Evolutionary conservation across 441 rosid genomes (phyloP).

Genomic region (Brassica hybrid): DNA sequence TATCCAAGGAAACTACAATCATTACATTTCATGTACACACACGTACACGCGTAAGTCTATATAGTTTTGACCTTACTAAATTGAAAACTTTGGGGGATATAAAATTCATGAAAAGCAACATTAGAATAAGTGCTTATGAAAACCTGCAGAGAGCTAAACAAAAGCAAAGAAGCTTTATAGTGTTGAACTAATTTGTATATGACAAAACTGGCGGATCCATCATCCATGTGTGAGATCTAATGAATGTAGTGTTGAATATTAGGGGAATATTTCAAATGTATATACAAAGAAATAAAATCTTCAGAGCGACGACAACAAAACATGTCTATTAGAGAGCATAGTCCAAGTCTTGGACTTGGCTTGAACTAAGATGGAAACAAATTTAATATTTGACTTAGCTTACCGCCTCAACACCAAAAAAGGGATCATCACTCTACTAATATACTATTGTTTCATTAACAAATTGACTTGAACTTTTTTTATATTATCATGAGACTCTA

Average conservation of each 20-base stretch:
- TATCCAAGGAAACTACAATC: conserved; percentile 30
- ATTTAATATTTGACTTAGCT: conserved; percentile 38
- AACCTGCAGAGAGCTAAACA: neutral
- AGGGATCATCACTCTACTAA: conserved; percentile 1
- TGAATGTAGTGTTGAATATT: neutral
- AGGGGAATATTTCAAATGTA: neutral
- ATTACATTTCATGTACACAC: conserved; percentile 25
- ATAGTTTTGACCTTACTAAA: conserved; percentile 4
- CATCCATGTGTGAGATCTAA: neutral
- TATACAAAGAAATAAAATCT: conserved; percentile 3
- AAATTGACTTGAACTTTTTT: conserved; percentile 35
- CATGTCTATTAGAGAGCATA: conserved; percentile 10
- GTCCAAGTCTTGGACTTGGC: conserved; percentile 24
- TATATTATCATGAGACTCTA: conserved; percentile 34
- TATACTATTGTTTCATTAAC: neutral
- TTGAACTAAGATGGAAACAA: conserved; percentile 34
- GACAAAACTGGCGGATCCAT: neutral
- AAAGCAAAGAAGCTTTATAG: neutral
- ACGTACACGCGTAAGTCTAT: conserved; percentile 10
- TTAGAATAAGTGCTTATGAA: conserved; percentile 4
- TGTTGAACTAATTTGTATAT: neutral
- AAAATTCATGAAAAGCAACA: neutral
- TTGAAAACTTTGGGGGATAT: neutral
- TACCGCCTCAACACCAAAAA: neutral
- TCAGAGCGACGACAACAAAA: conserved; percentile 24